Base-by-base conservation (phyloP, 108 stramenopile genomes). In the Cylindrotheca fusiformis region DNA sequence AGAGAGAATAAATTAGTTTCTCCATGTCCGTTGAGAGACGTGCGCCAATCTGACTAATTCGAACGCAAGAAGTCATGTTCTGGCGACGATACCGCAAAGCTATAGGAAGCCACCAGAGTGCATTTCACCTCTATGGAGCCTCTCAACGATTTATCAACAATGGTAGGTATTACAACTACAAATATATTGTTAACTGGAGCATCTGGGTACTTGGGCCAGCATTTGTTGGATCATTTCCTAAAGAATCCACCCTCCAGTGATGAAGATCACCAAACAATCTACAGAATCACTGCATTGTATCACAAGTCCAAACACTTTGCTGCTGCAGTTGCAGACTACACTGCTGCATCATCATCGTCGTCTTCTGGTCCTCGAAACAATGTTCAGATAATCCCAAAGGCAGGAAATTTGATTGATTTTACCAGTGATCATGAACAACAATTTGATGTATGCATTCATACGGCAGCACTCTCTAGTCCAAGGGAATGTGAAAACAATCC, bases 171-270 rank as follows among this genome's bases (percentile, higher is more conserved):
- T n/a, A n/a, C 44, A 22, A 51, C 50, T 51, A n/a, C 17, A 26
- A 45, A 61, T 12, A 60, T 80, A 17, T 18, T 88, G 31, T 52
- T 91, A 19, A 91, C 90, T 1, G 90, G 90, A 53, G 72, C 90
- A 0, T 81, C 83, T 10, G 90, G 90, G 23, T 91, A 81, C 61
- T 60, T 91, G 22, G 90, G 90, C 4, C 86, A 91, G 48, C 87
- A 91, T 47, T 41, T 88, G n/a, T 60, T 91, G 29, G 28, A 32
- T 12, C 60, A 55, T 46, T 66, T 57, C 63, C 55, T 77, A n/a
- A 5, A 21, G 5, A n/a, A 5, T 8, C 21, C 50, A 22, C 21
- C 50, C 50, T 17, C n/a, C 5, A 51, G 5, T 5, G 50, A 51
- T 6, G 6, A 6, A n/a, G 50, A 51, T 51, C 44, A 17, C 22